Conservation (phyloP, 2,329 filamentous ascomycete species). For the Fusarium sp. region DNA sequence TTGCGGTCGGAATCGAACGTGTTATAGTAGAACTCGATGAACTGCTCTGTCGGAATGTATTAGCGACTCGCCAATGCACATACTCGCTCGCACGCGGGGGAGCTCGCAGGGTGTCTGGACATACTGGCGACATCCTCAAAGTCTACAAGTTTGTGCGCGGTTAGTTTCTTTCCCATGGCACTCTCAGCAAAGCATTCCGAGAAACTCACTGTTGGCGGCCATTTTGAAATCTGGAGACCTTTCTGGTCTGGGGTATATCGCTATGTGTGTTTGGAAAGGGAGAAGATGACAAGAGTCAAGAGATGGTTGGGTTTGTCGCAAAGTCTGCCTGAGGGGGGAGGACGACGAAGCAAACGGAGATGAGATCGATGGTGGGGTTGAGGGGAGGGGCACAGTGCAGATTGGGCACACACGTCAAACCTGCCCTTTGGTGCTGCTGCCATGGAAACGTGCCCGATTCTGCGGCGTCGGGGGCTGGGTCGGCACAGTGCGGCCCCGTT, state of each 20-base stretch:
- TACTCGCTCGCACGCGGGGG: neutral
- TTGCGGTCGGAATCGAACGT: constrained; percentile 82
- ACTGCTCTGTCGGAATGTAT: constrained; percentile 72
- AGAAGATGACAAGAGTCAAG: neutral
- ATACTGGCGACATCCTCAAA: constrained; percentile 61
- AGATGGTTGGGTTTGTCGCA: constrained; percentile 46
- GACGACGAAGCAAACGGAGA: constrained; percentile 27
- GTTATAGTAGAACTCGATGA: constrained; percentile 91
- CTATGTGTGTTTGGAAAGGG: constrained; percentile 8
- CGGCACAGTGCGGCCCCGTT: constrained; percentile 41
- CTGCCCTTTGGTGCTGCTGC: constrained; percentile 12
- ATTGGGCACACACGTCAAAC: constrained; percentile 40
- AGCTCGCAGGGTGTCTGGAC: constrained; percentile 39
- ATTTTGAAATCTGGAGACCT: constrained; percentile 41
- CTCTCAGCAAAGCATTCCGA: neutral
- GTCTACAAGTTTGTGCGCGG: constrained; percentile 49
- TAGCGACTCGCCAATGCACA: neutral
- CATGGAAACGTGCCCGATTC: constrained; percentile 16
- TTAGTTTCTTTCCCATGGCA: constrained; percentile 36
- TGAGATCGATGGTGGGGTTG: constrained; percentile 50
- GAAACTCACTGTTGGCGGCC: constrained; percentile 39
- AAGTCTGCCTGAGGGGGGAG: constrained; percentile 47
- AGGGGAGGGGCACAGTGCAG: constrained; percentile 53
- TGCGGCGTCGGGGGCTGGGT: neutral
- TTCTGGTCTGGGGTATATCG: constrained; percentile 21